Percentiles rank a stretch among this genome's conserved stretches.
These are phyloP conservation scores for Lasiodiplodia theobromae DNA, from an alignment of 2,329 filamentous ascomycete genomes.

Conservation along the genomic window DNA sequence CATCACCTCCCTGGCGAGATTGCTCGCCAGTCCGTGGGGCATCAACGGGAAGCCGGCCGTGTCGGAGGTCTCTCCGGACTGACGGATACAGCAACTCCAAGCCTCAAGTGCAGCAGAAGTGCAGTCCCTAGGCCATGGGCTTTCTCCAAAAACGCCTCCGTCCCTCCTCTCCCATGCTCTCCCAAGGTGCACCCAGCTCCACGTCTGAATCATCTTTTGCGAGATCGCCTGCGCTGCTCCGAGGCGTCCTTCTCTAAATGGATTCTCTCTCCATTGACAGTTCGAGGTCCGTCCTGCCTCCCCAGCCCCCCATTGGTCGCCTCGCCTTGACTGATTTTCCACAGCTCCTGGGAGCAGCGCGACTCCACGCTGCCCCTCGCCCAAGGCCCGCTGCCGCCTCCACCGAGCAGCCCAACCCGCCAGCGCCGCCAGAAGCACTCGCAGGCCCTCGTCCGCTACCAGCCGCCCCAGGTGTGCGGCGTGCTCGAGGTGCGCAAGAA, in stretches of 20 bases:
- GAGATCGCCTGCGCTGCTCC: conserved; percentile 10
- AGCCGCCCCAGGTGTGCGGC: conserved; percentile 18
- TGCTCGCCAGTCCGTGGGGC: not conserved
- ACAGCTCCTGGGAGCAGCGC: conserved; percentile 13
- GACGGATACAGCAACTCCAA: conserved; percentile 8
- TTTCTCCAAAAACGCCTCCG: conserved; percentile 1
- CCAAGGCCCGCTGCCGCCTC: conserved; percentile 20
- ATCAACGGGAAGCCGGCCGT: not conserved
- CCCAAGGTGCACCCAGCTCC: conserved; percentile 5
- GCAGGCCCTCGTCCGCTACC: conserved; percentile 12
- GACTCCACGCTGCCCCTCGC: conserved; percentile 6
- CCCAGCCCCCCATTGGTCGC: conserved; percentile 8
- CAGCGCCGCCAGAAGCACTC: not conserved
- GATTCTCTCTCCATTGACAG: conserved; percentile 16
- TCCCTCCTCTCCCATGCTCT: conserved; percentile 8
- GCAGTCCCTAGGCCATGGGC: not conserved
- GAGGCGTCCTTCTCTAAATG: conserved; percentile 1
- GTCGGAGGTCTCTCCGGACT: conserved; percentile 2
- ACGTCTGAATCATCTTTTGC: conserved; percentile 3
- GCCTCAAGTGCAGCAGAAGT: conserved; percentile 2
- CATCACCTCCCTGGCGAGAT: conserved; percentile 10
- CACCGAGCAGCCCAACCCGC: conserved; percentile 1
- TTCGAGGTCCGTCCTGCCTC: conserved; percentile 8
- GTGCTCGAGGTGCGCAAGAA: conserved; percentile 22
- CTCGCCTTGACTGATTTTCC: conserved; percentile 15